Evolutionary conservation across 352 stramenopile genomes (phyloP), one percentile per base, ranked within the genome.

Genomic region (Phytophthora multivora): DNA sequence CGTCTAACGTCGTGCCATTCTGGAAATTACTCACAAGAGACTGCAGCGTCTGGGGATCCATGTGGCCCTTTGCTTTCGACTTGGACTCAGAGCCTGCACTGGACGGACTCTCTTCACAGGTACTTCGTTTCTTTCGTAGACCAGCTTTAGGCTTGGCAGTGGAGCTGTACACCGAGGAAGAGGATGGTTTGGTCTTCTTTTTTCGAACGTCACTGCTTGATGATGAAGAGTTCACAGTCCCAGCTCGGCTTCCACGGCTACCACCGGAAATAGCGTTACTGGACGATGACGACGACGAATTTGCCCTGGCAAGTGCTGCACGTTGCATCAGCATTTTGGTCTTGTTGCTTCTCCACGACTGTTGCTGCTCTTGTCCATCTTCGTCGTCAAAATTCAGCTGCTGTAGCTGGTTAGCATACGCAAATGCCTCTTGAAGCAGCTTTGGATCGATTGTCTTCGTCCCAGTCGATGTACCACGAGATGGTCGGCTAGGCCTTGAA

Each of bases 341-440:
- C 53, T 61, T 69, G 48, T 28, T 69, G 30, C 13, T 61, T 59
- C 41, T 51, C 43, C 53, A 63, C 4, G 52, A 62, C 7, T 69
- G 52, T 18, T 73, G 48, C 52, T 73, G 51, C 12, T 85, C 67
- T 8, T 74, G 47, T 23, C 60, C 58, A n/a, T 83, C 73, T 10
- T 80, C 73, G 7, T 80, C 69, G 19, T 73, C 66, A 41, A 83
- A 63, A 51, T 71, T 43, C 18, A 87, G 45, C 41, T 71, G 58
- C 51, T 77, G 75, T n/a, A 91, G 52, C 23, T 74, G 64, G 9
- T 88, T 68, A 5, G 84, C 84, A 51, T 91, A 93, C 0, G 79
- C 82, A 25, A 93, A 93, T 0, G 85, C 85, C 33, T 93, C 68
- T 57, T 91, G 79, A n/a, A 93, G 60, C 25, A 91, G 59, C 19